Evolutionary conservation across 495 filamentous ascomycete species (phyloP).

Genomic region (Penicillium roqueforti): DNA sequence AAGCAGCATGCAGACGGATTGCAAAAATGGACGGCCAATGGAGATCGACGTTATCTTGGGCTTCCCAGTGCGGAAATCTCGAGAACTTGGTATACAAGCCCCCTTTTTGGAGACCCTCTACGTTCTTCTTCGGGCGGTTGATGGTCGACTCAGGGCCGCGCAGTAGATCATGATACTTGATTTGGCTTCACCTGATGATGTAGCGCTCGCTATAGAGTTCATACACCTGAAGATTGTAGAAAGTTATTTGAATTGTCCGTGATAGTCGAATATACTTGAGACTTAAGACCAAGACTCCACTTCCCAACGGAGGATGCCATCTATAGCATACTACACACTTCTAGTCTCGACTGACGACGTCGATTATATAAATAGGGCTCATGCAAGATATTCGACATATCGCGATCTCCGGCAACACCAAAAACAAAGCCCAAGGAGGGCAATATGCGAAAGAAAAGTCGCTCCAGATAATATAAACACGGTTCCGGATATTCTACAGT

Average conservation of each 20-base stretch:
- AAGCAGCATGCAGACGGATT: slow-evolving; percentile 55
- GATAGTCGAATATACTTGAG: neutral
- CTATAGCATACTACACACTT: neutral
- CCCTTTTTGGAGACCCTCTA: slow-evolving; percentile 49
- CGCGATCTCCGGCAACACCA: neutral
- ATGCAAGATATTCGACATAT: neutral
- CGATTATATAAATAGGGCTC: neutral
- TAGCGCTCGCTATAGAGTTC: neutral
- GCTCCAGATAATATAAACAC: neutral
- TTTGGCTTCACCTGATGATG: neutral
- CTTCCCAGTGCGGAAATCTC: slow-evolving; percentile 46
- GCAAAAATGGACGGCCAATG: slow-evolving; percentile 44
- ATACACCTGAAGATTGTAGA: neutral
- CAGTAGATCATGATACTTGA: neutral
- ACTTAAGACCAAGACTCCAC: neutral
- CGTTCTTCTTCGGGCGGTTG: slow-evolving; percentile 23
- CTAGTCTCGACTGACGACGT: neutral
- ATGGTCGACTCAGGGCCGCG: slow-evolving; percentile 19
- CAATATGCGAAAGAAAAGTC: neutral
- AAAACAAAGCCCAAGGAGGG: neutral
- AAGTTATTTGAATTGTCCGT: neutral
- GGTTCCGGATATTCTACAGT: neutral
- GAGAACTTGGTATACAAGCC: slow-evolving; percentile 44
- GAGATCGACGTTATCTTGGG: slow-evolving; percentile 57
- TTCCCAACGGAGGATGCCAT: neutral